Evolutionary conservation across 108 stramenopile species (phyloP).

Genomic region (Cyclotella kingstonii): DNA sequence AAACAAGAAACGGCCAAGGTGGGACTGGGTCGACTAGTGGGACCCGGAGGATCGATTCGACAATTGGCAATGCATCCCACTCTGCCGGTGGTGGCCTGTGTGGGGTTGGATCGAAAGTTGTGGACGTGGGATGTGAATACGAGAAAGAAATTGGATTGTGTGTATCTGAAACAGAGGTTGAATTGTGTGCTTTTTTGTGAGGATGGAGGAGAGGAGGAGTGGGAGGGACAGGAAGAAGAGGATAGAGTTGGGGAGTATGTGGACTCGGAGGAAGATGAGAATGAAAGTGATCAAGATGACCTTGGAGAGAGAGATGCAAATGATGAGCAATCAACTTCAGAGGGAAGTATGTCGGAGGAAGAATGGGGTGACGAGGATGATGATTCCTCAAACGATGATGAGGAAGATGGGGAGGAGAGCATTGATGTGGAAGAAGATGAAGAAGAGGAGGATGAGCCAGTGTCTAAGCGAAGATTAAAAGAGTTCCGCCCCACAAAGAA

Average conservation of each 20-base stretch:
- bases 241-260: constrained; percentile 50
- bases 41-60: constrained; percentile 76
- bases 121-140: constrained; percentile 68
- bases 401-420: constrained; percentile 1
- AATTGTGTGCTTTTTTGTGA: constrained; percentile 71
- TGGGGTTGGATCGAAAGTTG: constrained; percentile 82
- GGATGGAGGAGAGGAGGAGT: constrained; percentile 33
- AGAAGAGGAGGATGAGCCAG: constrained; percentile 22
- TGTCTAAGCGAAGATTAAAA: too few relatives aligned
- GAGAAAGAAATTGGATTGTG: constrained; percentile 58
- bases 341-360: constrained; percentile 17
- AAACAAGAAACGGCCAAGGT: constrained; percentile 23
- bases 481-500: too few relatives aligned
- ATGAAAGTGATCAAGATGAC: constrained; percentile 33
- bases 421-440: constrained; percentile 26
- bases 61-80: constrained; percentile 61
- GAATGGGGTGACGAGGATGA: too few relatives aligned
- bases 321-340: too few relatives aligned
- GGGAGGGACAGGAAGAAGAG: constrained; percentile 12
- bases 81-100: constrained; percentile 63
- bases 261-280: constrained; percentile 62
- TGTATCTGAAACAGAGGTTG: constrained; percentile 84
- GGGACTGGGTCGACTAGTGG: constrained; percentile 58
- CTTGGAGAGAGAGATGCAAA: too few relatives aligned
- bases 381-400: too few relatives aligned